Conservation (phyloP, 1,284 basidiomycete species). For the Sanguinoderma infundibulare region DNA sequence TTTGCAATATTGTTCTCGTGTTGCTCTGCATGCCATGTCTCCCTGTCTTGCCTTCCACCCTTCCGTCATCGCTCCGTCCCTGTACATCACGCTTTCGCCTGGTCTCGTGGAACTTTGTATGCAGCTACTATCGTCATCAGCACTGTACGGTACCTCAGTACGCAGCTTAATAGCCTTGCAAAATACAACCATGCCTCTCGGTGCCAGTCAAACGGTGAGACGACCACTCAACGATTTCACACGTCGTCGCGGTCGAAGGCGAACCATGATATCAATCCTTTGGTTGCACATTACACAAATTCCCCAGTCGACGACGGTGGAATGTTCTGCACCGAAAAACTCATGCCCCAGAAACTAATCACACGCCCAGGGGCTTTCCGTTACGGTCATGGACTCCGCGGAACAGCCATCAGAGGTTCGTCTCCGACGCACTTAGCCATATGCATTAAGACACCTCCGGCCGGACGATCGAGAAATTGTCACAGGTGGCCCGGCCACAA, state of each 20-base stretch:
- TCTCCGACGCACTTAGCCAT: too few species aligned
- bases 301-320: background rate
- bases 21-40: constrained; percentile 6
- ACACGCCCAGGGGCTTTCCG: too few species aligned
- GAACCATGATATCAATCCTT: too few species aligned
- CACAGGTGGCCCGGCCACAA: too few species aligned
- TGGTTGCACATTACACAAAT: background rate
- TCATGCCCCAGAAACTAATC: too few species aligned
- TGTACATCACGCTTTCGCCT: background rate
- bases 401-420: too few species aligned
- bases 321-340: background rate
- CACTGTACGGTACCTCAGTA: constrained; percentile 1
- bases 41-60: background rate
- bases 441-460: too few species aligned
- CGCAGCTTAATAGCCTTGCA: background rate
- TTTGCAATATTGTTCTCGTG: constrained; percentile 11
- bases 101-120: background rate
- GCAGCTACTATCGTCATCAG: background rate
- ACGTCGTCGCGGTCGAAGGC: too few species aligned
- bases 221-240: background rate
- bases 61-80: background rate
- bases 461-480: too few species aligned
- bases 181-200: too few species aligned
- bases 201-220: background rate
- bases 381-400: too few species aligned